Conservation (phyloP, 2,329 filamentous ascomycete species). For the Dichotomopilus funicola region DNA sequence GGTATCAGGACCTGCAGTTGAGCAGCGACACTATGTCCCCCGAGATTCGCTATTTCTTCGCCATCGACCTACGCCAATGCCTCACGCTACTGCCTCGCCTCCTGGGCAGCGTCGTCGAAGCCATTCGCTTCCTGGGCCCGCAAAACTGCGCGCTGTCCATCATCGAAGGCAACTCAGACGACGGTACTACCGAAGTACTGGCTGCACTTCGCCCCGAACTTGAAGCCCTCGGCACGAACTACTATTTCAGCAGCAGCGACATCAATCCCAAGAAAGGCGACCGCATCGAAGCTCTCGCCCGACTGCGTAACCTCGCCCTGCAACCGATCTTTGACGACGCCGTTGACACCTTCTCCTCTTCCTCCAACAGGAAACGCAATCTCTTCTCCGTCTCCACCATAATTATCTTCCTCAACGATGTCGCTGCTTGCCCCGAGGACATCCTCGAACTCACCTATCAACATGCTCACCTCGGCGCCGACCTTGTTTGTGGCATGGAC, state of each 20-base stretch:
- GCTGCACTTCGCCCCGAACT: conserved; percentile 35
- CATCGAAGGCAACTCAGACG: conserved; percentile 48
- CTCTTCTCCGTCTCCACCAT: conserved; percentile 20
- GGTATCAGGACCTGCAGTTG: conserved; percentile 15
- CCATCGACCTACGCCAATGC: conserved; percentile 44
- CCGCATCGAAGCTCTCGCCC: conserved; percentile 42
- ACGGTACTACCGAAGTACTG: conserved; percentile 48
- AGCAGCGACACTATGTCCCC: background rate
- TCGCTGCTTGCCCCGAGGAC: conserved; percentile 47
- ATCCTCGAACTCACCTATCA: conserved; percentile 51
- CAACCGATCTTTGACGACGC: conserved; percentile 34
- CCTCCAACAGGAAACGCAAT: too few species aligned
- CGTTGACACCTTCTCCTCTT: background rate
- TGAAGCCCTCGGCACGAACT: conserved; percentile 30
- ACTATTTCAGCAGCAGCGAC: conserved; percentile 37
- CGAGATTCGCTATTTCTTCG: conserved; percentile 40
- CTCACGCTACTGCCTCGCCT: conserved; percentile 42
- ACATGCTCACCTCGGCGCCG: conserved; percentile 37
- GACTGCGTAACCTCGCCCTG: conserved; percentile 48
- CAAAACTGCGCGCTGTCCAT: conserved; percentile 47
- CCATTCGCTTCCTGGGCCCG: conserved; percentile 43
- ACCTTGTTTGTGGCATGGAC: conserved; percentile 55
- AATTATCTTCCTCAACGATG: conserved; percentile 49
- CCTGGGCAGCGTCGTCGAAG: conserved; percentile 45
- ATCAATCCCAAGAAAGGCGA: conserved; percentile 38